Percentiles rank a stretch among this genome's conserved stretches.
phyloP scores from a whole-genome alignment of 2,329 filamentous ascomycete species.

The Escovopsis weberi region DNA sequence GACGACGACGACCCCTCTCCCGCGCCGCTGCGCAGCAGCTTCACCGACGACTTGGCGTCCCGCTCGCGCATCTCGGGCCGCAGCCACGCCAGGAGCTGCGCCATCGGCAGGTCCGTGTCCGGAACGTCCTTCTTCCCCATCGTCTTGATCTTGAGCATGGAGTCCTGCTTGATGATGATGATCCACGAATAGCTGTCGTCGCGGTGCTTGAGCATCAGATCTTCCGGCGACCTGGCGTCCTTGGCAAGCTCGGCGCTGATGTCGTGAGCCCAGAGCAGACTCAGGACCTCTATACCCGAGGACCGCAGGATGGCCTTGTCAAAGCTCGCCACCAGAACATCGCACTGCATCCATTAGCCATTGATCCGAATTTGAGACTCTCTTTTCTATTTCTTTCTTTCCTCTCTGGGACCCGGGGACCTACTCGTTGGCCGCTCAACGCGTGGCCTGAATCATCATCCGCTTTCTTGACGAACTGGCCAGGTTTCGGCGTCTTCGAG shows the following conservation, averaged over 20 bases:
- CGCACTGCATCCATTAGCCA: constrained; percentile 40
- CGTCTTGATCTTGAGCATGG: constrained; percentile 63
- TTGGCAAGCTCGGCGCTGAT: constrained; percentile 80
- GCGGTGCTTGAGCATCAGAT: constrained; percentile 60
- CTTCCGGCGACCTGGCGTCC: constrained; percentile 65
- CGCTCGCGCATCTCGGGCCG: constrained; percentile 69
- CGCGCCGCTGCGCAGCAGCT: constrained; percentile 17
- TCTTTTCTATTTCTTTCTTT: not conserved
- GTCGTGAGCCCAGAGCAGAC: constrained; percentile 65
- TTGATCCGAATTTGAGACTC: not conserved
- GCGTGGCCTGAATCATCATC: constrained; percentile 47
- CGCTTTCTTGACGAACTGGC: constrained; percentile 51
- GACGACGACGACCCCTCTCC: not conserved
- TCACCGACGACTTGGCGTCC: constrained; percentile 44
- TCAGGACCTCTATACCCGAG: constrained; percentile 61
- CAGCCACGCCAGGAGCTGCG: constrained; percentile 67
- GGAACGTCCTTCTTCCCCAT: constrained; percentile 59
- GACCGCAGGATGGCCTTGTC: constrained; percentile 63
- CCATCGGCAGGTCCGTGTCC: constrained; percentile 60
- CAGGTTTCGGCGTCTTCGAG: constrained; percentile 46
- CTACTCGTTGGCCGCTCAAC: constrained; percentile 49
- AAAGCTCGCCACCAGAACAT: constrained; percentile 81
- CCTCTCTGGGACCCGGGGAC: constrained; percentile 14
- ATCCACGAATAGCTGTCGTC: constrained; percentile 76
- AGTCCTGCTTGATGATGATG: constrained; percentile 71